These are phyloP conservation scores for Hypoxylon rickii DNA, from an alignment of 495 filamentous ascomycete species.

Conservation along the genomic window DNA sequence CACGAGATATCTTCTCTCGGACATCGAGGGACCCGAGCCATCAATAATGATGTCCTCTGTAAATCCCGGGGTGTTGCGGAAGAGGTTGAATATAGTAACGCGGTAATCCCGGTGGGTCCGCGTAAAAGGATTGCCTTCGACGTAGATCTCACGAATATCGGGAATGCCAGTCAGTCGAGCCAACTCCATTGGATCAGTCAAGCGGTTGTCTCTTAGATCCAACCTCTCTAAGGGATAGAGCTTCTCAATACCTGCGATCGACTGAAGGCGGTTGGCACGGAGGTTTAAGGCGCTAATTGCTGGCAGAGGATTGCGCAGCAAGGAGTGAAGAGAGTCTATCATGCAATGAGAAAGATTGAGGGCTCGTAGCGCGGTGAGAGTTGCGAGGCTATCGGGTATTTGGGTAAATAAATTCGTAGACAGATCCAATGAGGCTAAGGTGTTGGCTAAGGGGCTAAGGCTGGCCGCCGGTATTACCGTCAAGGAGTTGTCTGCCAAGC, in stretches of 20 bases:
- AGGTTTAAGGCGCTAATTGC: slow-evolving; percentile 94
- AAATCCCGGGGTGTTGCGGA: slow-evolving; percentile 89
- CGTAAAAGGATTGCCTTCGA: slow-evolving; percentile 86
- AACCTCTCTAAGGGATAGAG: slow-evolving; percentile 85
- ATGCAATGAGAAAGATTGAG: slow-evolving; percentile 95
- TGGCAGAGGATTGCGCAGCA: slow-evolving; percentile 83
- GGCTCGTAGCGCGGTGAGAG: slow-evolving; percentile 78
- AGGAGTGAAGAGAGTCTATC: slow-evolving; percentile 91
- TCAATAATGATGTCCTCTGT: slow-evolving; percentile 91
- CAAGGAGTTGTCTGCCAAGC: slow-evolving; percentile 87
- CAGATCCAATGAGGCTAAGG: slow-evolving; percentile 85
- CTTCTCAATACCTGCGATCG: slow-evolving; percentile 88
- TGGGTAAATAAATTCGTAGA: slow-evolving; percentile 90
- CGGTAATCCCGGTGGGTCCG: slow-evolving; percentile 85
- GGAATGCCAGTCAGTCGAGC: slow-evolving; percentile 88
- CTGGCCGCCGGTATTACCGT: slow-evolving; percentile 75
- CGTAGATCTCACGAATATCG: slow-evolving; percentile 89
- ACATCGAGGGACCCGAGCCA: slow-evolving; percentile 74
- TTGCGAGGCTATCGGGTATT: slow-evolving; percentile 85
- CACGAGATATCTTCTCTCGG: slow-evolving; percentile 81
- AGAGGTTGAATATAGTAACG: slow-evolving; percentile 92
- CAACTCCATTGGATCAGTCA: slow-evolving; percentile 88
- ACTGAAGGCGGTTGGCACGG: slow-evolving; percentile 83
- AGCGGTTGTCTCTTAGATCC: slow-evolving; percentile 88
- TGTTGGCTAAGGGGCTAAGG: slow-evolving; percentile 80